Conservation (phyloP, 495 filamentous ascomycete species). For the Neurospora intermedia region DNA sequence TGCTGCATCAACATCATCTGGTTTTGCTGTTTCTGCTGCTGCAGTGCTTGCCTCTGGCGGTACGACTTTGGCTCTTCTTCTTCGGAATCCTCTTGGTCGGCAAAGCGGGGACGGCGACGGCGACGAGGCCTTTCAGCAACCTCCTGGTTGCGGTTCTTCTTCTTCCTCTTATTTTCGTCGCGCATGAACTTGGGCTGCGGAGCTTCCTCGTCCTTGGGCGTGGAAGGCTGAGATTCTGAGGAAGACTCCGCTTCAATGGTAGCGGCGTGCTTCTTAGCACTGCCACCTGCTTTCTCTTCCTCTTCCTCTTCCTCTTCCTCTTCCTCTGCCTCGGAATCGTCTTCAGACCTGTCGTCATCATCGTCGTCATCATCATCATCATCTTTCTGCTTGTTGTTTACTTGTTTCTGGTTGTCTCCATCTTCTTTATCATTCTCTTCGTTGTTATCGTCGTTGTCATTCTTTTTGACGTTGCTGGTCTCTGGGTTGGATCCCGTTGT, state of each 20-base stretch:
- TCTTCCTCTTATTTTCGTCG: conserved; percentile 12
- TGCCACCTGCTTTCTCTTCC: conserved; percentile 1
- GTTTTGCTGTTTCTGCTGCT: conserved; percentile 12
- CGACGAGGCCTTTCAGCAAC: conserved; percentile 8
- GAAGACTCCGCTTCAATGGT: conserved; percentile 2
- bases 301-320: conserved; percentile 18
- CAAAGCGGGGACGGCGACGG: conserved; percentile 4
- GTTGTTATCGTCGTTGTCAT: no score
- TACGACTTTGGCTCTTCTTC: conserved; percentile 7
- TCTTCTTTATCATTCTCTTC: no score
- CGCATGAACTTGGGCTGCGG: conserved; percentile 27
- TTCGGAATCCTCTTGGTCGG: conserved; percentile 3
- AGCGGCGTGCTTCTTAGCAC: neutral
- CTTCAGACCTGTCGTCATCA: conserved; percentile 1
- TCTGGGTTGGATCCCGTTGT: conserved; percentile 3
- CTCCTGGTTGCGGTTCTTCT: conserved; percentile 8
- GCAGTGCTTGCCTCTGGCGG: conserved; percentile 17
- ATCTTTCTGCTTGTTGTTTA: no score
- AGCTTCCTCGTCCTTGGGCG: conserved; percentile 22
- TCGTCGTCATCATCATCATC: conserved; percentile 7
- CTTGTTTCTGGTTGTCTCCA: no score
- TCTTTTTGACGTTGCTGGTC: neutral
- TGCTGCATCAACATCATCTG: conserved; percentile 16
- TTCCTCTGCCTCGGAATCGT: conserved; percentile 9
- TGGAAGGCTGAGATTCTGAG: conserved; percentile 19